Percentiles rank a stretch among this genome's conserved stretches.
Conservation (phyloP, 2,329 filamentous ascomycete genomes). For the Zymoseptoria crescenta region DNA sequence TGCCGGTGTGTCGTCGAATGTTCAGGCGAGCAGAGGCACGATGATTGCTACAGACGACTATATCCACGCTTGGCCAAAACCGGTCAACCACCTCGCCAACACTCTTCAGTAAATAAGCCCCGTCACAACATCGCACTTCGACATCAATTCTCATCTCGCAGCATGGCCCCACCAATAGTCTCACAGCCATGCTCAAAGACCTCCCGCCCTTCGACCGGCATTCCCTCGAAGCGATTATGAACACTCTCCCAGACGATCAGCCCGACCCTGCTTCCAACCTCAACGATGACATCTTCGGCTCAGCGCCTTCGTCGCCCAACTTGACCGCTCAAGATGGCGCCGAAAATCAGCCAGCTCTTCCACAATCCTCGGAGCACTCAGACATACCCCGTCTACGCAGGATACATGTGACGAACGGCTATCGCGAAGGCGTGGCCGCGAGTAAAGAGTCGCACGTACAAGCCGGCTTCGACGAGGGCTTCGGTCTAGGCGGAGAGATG, state of each 20-base stretch:
- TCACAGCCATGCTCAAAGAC: conserved; percentile 24
- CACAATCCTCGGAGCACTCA: conserved; percentile 34
- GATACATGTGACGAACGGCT: conserved; percentile 76
- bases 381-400: conserved; percentile 68
- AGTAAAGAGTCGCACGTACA: conserved; percentile 75
- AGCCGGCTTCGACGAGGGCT: conserved; percentile 85
- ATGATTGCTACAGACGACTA: background rate
- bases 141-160: background rate
- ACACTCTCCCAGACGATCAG: conserved; percentile 3
- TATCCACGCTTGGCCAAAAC: background rate
- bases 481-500: conserved; percentile 71
- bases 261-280: conserved; percentile 15
- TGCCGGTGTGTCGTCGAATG: no score
- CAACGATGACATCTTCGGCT: conserved; percentile 43
- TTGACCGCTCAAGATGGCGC: conserved; percentile 1
- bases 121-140: background rate
- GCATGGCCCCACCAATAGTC: background rate
- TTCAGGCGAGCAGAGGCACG: no score
- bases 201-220: conserved; percentile 15
- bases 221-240: conserved; percentile 16
- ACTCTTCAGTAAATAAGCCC: background rate
- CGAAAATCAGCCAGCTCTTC: conserved; percentile 1
- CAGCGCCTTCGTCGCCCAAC: conserved; percentile 34
- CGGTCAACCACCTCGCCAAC: background rate
- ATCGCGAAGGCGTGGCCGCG: conserved; percentile 74